Evolutionary conservation across 805 yeast genomes (phyloP), one percentile per base, ranked within the genome.

Genomic region (Myxozyma geophila): DNA sequence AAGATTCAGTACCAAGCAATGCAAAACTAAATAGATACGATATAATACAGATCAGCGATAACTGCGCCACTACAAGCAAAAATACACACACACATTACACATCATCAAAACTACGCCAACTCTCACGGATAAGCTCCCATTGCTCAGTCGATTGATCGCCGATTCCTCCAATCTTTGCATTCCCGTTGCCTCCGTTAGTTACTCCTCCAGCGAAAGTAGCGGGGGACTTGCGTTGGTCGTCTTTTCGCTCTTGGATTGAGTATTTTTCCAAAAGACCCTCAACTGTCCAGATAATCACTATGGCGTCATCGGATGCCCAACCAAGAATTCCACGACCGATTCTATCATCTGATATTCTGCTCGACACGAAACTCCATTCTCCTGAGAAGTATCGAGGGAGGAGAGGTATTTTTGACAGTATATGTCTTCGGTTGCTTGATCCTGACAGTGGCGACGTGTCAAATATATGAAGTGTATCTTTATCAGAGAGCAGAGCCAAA

Each of bases 181-280:
- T 58, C 9, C 61, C 58, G 48, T 37, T 28, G 15, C 47, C 49
- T n/a, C 62, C 52, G 40, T 40, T 56, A 35, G 55, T 58, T 55
- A 37, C n/a, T 21, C 61, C 37, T 12, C 54, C 69, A 15, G 49
- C 54, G 1, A 53, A 28, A 12, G 57, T 53, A 13, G 48, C 57
- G 21, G 49, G 63, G 12, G 39, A 15, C 35, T 44, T 43, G 17
- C 63, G 63, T 62, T 23, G 59, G 57, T 48, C 33, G 49, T 57
- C 58, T 17, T 56, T 69, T 47, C 52, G 56, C 68, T 35, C 91
- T 13, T 84, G 79, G 43, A 93, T 85, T 13, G 81, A 85, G 74
- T 89, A 93, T 73, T 89, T 90, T 73, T 93, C 98, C 97, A 97
- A 90, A 36, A 86, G 85, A 4, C 87, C 87, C 65, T 85, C 81